phyloP scores from a whole-genome alignment of 805 yeast genomes.

The Saturnispora sekii region DNA sequence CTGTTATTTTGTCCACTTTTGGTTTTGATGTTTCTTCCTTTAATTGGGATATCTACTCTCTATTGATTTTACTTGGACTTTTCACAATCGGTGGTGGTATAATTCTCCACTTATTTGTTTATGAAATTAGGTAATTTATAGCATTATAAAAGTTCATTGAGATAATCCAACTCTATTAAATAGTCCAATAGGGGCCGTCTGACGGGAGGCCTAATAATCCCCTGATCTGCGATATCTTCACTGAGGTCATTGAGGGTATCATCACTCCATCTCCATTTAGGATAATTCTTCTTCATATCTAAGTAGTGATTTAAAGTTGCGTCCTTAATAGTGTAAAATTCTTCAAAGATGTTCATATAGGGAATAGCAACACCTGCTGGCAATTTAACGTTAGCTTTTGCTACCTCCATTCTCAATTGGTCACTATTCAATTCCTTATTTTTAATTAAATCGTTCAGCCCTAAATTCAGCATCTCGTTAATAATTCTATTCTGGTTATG shows the following conservation, averaged over 20 bases:
- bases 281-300: background rate
- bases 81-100: constrained; percentile 66
- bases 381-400: constrained; percentile 1
- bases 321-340: background rate
- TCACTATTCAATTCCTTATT: background rate
- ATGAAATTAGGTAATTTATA: constrained; percentile 54
- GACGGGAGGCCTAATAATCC: background rate
- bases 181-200: background rate
- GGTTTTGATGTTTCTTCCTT: constrained; percentile 83
- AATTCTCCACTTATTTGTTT: constrained; percentile 60
- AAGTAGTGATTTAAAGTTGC: background rate
- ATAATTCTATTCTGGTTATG: background rate
- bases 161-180: background rate
- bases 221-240: background rate
- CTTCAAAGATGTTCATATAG: constrained; percentile 4
- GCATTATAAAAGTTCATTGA: background rate
- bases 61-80: constrained; percentile 45
- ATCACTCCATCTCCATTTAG: constrained; percentile 4
- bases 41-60: constrained; percentile 51
- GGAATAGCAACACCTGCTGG: background rate
- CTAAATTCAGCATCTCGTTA: background rate
- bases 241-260: background rate
- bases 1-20: constrained; percentile 89
- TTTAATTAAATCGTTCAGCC: background rate
- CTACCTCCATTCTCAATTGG: background rate